phyloP scores from a whole-genome alignment of 768 basidiomycete species.

The Chalciporus chontae region DNA sequence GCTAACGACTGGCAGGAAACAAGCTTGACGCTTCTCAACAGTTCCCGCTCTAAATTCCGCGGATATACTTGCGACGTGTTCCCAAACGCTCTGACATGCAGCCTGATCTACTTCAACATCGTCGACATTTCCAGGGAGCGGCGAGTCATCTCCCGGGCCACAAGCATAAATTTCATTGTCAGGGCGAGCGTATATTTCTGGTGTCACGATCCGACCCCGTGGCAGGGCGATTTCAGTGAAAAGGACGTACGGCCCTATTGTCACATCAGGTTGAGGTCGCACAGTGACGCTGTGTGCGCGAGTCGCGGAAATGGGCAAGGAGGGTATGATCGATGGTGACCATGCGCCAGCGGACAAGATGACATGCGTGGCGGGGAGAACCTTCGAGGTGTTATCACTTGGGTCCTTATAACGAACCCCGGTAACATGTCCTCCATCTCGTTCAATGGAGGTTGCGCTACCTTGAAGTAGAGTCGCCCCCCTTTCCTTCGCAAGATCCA shows the following conservation, averaged over 20 bases:
- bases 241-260: slow-evolving; percentile 71
- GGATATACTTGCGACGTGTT: slow-evolving; percentile 61
- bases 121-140: slow-evolving; percentile 68
- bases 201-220: slow-evolving; percentile 35
- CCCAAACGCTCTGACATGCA: slow-evolving; percentile 54
- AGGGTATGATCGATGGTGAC: slow-evolving; percentile 59
- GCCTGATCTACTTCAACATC: slow-evolving; percentile 56
- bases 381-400: slow-evolving; percentile 21
- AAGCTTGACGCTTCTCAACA: slow-evolving; percentile 61
- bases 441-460: slow-evolving; percentile 44
- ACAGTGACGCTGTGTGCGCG: slow-evolving; percentile 76
- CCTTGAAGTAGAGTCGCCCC: slow-evolving; percentile 50
- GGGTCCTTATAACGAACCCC: slow-evolving; percentile 42
- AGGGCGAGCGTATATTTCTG: slow-evolving; percentile 73
- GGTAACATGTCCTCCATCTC: slow-evolving; percentile 39
- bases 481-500: slow-evolving; percentile 54
- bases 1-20: slow-evolving; percentile 69
- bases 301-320: slow-evolving; percentile 56
- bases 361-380: slow-evolving; percentile 62
- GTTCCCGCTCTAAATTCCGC: slow-evolving; percentile 50
- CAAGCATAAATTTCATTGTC: slow-evolving; percentile 73
- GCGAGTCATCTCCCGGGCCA: slow-evolving; percentile 70
- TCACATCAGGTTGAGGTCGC: slow-evolving; percentile 39
- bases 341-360: slow-evolving; percentile 85
- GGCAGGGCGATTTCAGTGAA: slow-evolving; percentile 71